Evolutionary conservation across 2,329 filamentous ascomycete species (phyloP).

Genomic region (Stemphylium lycopersici): DNA sequence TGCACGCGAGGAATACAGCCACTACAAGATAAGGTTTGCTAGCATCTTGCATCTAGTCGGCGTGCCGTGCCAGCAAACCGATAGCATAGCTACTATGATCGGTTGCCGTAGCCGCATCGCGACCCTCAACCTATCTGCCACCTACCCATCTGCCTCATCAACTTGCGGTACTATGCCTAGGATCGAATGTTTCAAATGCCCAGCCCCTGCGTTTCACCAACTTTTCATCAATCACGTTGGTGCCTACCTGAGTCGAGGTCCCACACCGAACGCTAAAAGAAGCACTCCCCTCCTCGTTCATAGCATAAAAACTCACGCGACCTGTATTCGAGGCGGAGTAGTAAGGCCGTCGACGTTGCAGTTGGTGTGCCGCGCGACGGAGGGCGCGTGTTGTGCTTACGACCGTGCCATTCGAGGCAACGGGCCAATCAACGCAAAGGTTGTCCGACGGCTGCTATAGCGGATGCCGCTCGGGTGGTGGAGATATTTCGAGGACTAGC

Average conservation of each 20-base stretch:
- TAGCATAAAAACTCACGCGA: constrained; percentile 1
- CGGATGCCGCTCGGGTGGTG: not conserved
- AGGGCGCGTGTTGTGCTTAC: constrained; percentile 19
- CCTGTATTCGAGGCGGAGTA: constrained; percentile 4
- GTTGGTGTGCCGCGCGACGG: constrained; percentile 6
- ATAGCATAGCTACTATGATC: constrained; percentile 7
- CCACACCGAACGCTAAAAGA: not conserved
- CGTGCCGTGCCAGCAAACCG: constrained; percentile 1
- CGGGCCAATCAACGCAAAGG: constrained; percentile 8
- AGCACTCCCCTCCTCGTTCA: not conserved
- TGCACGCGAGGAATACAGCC: not conserved
- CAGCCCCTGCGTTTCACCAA: constrained; percentile 17
- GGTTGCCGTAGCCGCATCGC: constrained; percentile 4
- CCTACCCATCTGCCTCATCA: constrained; percentile 20
- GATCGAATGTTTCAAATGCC: constrained; percentile 28
- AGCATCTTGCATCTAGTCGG: not conserved
- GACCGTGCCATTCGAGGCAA: constrained; percentile 9
- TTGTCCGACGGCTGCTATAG: constrained; percentile 12
- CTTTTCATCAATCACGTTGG: not conserved
- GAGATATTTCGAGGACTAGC: not conserved
- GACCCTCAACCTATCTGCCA: not conserved
- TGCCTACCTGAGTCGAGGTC: not conserved
- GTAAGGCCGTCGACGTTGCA: not conserved
- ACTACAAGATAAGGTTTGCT: not conserved
- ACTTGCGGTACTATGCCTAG: constrained; percentile 25